Evolutionary conservation across 306 rosid species (phyloP).

Genomic region (Gastrolobium villosum): DNA sequence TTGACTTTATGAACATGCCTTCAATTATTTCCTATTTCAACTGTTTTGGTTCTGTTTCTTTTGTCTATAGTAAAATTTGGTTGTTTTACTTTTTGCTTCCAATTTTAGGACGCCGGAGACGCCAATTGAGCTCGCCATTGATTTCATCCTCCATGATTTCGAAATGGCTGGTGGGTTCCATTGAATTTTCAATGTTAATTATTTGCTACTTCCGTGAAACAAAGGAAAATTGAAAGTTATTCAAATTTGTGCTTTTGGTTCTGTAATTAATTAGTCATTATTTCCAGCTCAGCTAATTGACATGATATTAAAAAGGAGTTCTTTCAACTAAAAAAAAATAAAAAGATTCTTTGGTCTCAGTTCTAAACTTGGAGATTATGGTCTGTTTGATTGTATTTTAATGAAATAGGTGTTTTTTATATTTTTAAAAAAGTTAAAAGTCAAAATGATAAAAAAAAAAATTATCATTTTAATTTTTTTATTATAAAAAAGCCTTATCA

Average conservation of each 20-base stretch:
- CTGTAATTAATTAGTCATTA: constrained; percentile 15
- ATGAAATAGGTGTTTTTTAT: too few species aligned
- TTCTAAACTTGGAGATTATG: constrained; percentile 24
- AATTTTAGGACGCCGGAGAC: constrained; percentile 68
- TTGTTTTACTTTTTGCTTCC: constrained; percentile 5
- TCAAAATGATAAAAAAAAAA: too few species aligned
- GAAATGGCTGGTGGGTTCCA: constrained; percentile 92
- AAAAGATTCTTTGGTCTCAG: not conserved
- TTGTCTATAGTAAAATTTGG: not conserved
- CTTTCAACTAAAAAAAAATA: not conserved
- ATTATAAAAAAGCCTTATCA: too few species aligned
- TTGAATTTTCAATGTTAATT: constrained; percentile 27
- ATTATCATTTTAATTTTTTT: too few species aligned
- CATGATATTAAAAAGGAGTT: not conserved
- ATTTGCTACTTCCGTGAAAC: constrained; percentile 20
- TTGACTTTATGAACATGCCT: constrained; percentile 3
- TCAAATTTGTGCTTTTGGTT: not conserved
- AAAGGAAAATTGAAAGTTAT: not conserved
- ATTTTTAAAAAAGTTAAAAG: too few species aligned
- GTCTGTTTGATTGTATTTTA: too few species aligned
- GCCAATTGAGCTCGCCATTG: constrained; percentile 89
- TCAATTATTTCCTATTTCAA: constrained; percentile 47
- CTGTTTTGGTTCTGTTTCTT: not conserved
- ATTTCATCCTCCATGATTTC: constrained; percentile 90
- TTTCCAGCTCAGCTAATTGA: constrained; percentile 35